Evolutionary conservation across 495 filamentous ascomycete genomes (phyloP).

Genomic region (Podospora conica): DNA sequence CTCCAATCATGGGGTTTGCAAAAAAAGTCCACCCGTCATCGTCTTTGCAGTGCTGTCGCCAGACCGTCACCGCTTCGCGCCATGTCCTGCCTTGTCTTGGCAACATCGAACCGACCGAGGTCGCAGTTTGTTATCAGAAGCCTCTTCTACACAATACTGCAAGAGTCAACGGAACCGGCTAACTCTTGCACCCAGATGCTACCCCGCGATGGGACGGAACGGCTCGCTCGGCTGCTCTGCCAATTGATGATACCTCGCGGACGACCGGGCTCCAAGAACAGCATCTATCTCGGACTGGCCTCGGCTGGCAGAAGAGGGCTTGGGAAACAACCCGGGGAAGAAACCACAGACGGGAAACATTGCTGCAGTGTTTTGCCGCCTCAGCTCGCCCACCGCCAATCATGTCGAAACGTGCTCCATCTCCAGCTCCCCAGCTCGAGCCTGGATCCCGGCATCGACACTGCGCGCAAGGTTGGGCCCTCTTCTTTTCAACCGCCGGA

Average conservation of each 20-base stretch:
- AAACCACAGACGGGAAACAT: slow-evolving; percentile 2
- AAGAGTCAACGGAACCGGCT: background rate
- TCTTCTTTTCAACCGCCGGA: background rate
- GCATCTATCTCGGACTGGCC: background rate
- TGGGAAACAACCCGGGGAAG: background rate
- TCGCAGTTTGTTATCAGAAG: slow-evolving; percentile 11
- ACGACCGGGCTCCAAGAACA: background rate
- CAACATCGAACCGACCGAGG: slow-evolving; percentile 1
- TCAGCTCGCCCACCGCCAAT: slow-evolving; percentile 23
- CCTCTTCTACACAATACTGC: too few relatives aligned
- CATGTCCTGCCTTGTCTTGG: slow-evolving; percentile 3
- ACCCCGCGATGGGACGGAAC: slow-evolving; percentile 10
- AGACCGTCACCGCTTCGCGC: background rate
- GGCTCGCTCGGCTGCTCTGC: slow-evolving; percentile 3
- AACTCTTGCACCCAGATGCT: background rate
- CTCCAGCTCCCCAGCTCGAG: slow-evolving; percentile 6
- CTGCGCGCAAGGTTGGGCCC: background rate
- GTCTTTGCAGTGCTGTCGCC: background rate
- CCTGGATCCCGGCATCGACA: slow-evolving; percentile 1
- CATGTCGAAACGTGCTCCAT: slow-evolving; percentile 31
- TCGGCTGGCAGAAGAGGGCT: slow-evolving; percentile 6
- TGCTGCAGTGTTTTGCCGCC: slow-evolving; percentile 18
- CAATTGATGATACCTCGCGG: background rate
- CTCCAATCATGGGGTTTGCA: background rate
- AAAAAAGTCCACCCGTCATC: background rate